phyloP scores from a whole-genome alignment of 2,329 filamentous ascomycete species.

The Nannizziopsis barbatae region DNA sequence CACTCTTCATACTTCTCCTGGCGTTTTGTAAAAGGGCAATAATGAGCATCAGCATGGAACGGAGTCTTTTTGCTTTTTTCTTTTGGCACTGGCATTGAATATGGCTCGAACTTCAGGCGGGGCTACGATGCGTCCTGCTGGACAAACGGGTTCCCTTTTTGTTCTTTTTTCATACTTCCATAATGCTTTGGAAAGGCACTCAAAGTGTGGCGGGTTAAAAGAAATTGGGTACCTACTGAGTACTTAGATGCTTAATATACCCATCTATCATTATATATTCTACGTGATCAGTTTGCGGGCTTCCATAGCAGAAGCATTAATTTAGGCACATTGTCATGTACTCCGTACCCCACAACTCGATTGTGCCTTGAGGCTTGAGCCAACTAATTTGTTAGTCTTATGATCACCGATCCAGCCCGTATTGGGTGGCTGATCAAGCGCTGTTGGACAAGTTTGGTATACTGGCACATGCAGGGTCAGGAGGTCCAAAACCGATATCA shows the following conservation, averaged over 20 bases:
- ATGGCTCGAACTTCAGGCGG: not conserved
- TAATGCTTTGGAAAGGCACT: no score
- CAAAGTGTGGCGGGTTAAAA: not conserved
- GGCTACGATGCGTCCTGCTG: no score
- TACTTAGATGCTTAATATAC: not conserved
- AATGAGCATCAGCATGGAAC: conserved; percentile 8
- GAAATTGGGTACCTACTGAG: not conserved
- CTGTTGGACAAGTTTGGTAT: not conserved
- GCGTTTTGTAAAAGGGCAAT: conserved; percentile 3
- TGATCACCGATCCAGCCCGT: not conserved
- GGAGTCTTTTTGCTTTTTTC: not conserved
- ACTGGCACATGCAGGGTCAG: not conserved
- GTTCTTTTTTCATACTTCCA: no score
- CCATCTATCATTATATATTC: conserved; percentile 4
- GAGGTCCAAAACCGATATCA: no score
- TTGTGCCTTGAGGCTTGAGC: not conserved
- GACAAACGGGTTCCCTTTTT: no score
- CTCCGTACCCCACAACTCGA: not conserved
- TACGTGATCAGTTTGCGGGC: not conserved
- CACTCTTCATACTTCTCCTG: not conserved
- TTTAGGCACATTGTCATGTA: not conserved
- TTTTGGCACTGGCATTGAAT: conserved; percentile 2
- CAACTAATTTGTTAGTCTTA: not conserved
- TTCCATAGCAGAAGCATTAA: not conserved
- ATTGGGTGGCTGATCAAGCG: no score